Conservation (phyloP, 2,329 filamentous ascomycete genomes). For the Colletotrichum orchidophilum region DNA sequence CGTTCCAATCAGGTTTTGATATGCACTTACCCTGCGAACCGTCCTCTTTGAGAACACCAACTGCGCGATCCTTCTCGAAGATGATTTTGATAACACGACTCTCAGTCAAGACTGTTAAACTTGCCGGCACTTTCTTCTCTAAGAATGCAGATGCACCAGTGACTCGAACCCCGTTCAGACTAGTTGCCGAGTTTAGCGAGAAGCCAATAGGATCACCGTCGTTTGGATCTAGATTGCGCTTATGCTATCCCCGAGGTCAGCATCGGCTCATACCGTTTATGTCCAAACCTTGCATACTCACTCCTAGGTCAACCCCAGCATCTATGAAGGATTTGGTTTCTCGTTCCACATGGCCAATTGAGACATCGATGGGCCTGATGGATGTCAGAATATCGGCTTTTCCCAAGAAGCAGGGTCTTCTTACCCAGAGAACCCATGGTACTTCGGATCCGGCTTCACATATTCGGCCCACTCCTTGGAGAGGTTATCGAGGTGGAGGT, state of each 20-base stretch:
- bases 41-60: conserved; percentile 52
- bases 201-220: conserved; percentile 13
- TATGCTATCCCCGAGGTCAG: neutral
- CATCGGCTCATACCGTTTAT: fast-evolving
- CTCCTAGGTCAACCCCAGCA: conserved; percentile 10
- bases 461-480: conserved; percentile 14
- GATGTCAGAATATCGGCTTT: neutral
- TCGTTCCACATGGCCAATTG: conserved; percentile 6
- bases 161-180: conserved; percentile 1
- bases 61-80: conserved; percentile 73
- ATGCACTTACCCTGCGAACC: conserved; percentile 2
- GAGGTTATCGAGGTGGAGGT: conserved; percentile 7
- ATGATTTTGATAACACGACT: conserved; percentile 88
- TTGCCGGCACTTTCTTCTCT: conserved; percentile 58
- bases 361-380: conserved; percentile 16
- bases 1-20: fast-evolving
- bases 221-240: conserved; percentile 16
- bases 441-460: conserved; percentile 1
- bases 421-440: conserved; percentile 18
- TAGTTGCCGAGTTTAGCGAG: conserved; percentile 12
- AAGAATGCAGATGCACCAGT: conserved; percentile 25
- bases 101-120: conserved; percentile 82
- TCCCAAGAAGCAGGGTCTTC: neutral
- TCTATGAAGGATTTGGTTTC: conserved; percentile 24
- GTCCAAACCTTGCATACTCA: neutral